Conservation (phyloP, 306 rosid genomes). For the Adenanthera pavonina region DNA sequence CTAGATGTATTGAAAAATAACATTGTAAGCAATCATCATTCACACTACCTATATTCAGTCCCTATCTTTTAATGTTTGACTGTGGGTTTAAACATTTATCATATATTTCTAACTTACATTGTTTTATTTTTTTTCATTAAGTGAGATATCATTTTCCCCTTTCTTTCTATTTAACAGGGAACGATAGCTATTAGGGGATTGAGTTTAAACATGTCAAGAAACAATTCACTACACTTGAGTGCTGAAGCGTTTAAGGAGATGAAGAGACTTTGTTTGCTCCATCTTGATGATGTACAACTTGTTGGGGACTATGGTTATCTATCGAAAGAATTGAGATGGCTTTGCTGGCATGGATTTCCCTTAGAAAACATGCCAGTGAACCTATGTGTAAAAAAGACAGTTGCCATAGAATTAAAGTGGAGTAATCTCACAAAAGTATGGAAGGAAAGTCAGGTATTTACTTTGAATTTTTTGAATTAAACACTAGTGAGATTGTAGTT, state of each 20-base stretch:
- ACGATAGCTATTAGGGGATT: neutral
- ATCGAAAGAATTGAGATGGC: neutral
- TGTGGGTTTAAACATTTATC: neutral
- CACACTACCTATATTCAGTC: neutral
- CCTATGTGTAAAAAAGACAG: neutral
- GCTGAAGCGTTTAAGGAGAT: neutral
- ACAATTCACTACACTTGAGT: neutral
- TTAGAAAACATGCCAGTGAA: neutral
- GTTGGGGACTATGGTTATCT: neutral
- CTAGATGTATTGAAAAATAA: neutral
- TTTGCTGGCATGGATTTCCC: neutral
- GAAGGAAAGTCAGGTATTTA: neutral
- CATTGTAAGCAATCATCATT: neutral
- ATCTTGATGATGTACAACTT: neutral
- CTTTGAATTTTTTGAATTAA: too few relatives aligned
- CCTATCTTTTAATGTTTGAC: neutral
- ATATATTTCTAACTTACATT: too few relatives aligned
- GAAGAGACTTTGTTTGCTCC: neutral
- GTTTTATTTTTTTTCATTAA: too few relatives aligned
- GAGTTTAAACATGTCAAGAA: neutral
- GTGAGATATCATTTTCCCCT: neutral
- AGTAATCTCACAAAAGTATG: neutral
- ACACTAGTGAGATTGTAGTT: neutral
- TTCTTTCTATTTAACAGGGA: neutral
- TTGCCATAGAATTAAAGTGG: neutral